Evolutionary conservation across 768 basidiomycete genomes (phyloP), one percentile per base, ranked within the genome.

Genomic region (Terana coerulea): DNA sequence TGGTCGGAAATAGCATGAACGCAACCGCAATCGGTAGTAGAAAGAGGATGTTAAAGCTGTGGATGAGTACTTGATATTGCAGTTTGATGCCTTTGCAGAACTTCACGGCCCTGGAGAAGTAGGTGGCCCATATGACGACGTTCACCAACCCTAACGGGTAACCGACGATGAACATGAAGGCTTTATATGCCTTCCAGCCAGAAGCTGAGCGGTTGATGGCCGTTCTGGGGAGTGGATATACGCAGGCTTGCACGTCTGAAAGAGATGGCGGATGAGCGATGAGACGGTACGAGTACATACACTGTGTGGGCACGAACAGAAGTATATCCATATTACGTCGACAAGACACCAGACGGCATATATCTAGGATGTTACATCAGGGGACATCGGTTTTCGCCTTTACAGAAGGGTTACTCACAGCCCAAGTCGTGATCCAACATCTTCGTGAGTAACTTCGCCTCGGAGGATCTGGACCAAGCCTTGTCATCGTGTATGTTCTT

Each of bases 221-320:
- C n/a, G 33, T 35, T 10, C 33, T 10, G 17, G 33, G 33, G 17
- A 35, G 33, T n/a, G 33, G 33, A n/a, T 35, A 10, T 10, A 35
- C n/a, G 33, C 17, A 10, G n/a, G 17, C 47, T 9, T 19, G 17
- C 25, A 12, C 6, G 7, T 12, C 14, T 42, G 15, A 28, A 15
- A n/a, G 12, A 21, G 22, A n/a, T n/a, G n/a, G n/a, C n/a, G n/a
- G n/a, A n/a, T n/a, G n/a, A n/a, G n/a, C n/a, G n/a, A n/a, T n/a
- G n/a, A n/a, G n/a, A n/a, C n/a, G n/a, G n/a, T n/a, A 21, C 6
- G 33, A 10, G 11, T n/a, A n/a, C n/a, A n/a, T n/a, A n/a, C n/a
- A n/a, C n/a, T n/a, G n/a, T n/a, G n/a, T n/a, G n/a, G n/a, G n/a
- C 33, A 44, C 49, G 11, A 24, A 50, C 49, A 50, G 49, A 47